Evolutionary conservation across 306 rosid genomes (phyloP).

Genomic region (Inga oerstediana): DNA sequence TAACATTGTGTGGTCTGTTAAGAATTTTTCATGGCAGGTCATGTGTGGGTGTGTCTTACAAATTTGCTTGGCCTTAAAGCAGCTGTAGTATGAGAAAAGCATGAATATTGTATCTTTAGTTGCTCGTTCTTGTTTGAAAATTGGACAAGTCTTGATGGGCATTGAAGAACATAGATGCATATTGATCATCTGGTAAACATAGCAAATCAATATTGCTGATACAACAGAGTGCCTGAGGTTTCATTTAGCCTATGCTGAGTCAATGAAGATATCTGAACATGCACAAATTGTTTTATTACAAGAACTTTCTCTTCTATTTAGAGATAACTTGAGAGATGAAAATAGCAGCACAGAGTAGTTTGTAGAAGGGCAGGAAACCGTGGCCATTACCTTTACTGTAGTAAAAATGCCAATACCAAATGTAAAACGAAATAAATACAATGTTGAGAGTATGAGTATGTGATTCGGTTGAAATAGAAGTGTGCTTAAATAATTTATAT

Average conservation of each 20-base stretch:
- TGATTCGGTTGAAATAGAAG: background rate
- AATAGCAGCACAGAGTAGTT: background rate
- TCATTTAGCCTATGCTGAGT: background rate
- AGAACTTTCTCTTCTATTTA: background rate
- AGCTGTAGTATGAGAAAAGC: background rate
- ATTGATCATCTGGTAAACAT: background rate
- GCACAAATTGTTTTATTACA: background rate
- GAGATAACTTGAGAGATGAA: background rate
- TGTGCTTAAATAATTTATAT: background rate
- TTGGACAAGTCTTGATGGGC: background rate
- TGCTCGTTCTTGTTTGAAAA: background rate
- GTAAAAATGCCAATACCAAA: background rate
- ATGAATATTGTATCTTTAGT: background rate
- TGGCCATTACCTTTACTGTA: background rate
- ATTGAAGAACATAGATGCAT: background rate
- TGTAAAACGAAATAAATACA: background rate
- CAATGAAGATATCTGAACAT: background rate
- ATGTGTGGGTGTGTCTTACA: background rate
- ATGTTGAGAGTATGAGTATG: background rate
- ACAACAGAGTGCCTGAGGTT: constrained; percentile 58
- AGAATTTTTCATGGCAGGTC: background rate
- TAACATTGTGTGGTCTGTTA: background rate
- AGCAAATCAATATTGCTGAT: constrained; percentile 43
- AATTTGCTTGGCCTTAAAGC: background rate
- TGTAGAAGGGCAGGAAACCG: background rate